Base-by-base conservation (phyloP, 768 basidiomycete species). In the Naganishia kalamii region DNA sequence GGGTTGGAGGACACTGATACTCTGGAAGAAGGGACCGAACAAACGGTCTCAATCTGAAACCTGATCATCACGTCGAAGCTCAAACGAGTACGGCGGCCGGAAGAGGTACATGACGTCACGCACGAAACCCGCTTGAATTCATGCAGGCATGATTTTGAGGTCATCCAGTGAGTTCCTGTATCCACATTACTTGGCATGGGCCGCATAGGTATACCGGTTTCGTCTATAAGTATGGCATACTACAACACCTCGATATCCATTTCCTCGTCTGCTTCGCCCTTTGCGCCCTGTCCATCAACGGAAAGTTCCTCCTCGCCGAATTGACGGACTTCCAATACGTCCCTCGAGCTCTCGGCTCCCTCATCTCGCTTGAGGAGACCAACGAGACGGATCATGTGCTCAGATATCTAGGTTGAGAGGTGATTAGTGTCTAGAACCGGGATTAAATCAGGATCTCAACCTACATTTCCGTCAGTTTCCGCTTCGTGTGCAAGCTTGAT, bases 341-440 rank as follows among this genome's bases (percentile, higher is more conserved):
- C 81, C 1, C 63, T 67, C 74, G 70, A 73, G 2, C 77, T 76
- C 10, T 78, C 78, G 6, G 64, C 60, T 0, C 77, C 74, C 65
- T 79, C 78, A 57, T 79, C 78, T 23, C 78, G 69, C 66, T 79
- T 77, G 4, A 99, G 75, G n/a, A 97, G 79, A 68, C 84, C 87
- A 3, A 97, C 96, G 8, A 98, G 80, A 17, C 91, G 85, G 72
- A 92, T 90, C 43, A 96, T 88, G 47, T 88, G 87, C 74, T 91
- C 90, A 2, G 86, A 85, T 50, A 94, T 85, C 90, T 94, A 71
- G 40, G 51, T 23, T 13, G 1, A 11, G 29, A 19, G 21, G 17
- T 27, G 6, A 27, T 10, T 41, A n/a, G 12, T 35, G 35, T 40
- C 5, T 0, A 30, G 13, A 13, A 25, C 15, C 48, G 37, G 30